These are phyloP conservation scores for Populus hybrid DNA, from an alignment of 441 rosid species.

Conservation along the genomic window DNA sequence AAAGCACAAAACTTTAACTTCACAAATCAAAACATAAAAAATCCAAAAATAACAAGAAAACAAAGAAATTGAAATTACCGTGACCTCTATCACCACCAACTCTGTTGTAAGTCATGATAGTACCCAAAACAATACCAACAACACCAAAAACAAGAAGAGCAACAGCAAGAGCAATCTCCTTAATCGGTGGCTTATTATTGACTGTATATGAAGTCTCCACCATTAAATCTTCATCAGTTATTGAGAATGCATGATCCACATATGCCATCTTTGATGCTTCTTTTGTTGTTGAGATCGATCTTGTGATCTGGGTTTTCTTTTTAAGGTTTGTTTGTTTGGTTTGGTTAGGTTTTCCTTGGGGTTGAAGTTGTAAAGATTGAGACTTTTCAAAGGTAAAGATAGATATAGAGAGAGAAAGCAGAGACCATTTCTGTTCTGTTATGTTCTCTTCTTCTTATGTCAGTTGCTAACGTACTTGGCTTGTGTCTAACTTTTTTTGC, in stretches of 20 bases:
- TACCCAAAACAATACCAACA: slow-evolving; percentile 61
- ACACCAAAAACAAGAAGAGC: slow-evolving; percentile 86
- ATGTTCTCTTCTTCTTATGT: background rate
- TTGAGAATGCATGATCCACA: slow-evolving; percentile 98
- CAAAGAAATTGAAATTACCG: slow-evolving; percentile 36
- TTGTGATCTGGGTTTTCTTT: background rate
- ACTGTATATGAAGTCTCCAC: slow-evolving; percentile 63
- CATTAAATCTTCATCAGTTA: slow-evolving; percentile 89
- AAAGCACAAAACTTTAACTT: background rate
- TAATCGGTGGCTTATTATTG: slow-evolving; percentile 80
- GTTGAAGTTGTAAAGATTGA: background rate
- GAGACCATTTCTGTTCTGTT: background rate
- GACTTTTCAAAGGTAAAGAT: background rate
- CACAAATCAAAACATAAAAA: background rate
- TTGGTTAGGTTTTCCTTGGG: background rate
- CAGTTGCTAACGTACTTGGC: too few species aligned
- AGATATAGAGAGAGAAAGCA: background rate
- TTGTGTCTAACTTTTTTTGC: too few species aligned
- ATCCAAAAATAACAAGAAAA: background rate
- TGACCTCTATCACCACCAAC: slow-evolving; percentile 90
- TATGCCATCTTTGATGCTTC: slow-evolving; percentile 59
- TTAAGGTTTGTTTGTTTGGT: background rate
- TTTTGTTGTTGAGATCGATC: background rate
- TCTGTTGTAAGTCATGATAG: slow-evolving; percentile 62
- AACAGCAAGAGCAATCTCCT: slow-evolving; percentile 91